Base-by-base conservation (phyloP, 208 protist species). In the Acanthamoeba healyi region DNA sequence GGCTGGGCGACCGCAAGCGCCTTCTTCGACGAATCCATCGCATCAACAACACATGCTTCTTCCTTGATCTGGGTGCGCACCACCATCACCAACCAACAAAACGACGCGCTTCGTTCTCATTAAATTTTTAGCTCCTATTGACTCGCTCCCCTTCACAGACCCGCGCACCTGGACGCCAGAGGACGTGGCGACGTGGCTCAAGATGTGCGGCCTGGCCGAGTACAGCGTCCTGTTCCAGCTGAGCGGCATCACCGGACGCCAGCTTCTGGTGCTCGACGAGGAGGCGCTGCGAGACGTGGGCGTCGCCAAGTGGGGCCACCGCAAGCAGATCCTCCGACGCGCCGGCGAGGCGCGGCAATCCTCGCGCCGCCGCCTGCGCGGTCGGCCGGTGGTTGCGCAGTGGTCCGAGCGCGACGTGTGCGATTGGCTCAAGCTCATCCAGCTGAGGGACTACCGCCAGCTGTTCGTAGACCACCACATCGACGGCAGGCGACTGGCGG, bases 311-410 rank as follows among this genome's bases (percentile, higher is more conserved):
- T 44, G 29, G 38, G 67, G 67, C 12, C 67, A 77, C 67, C 67
- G 67, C 29, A 77, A 77, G 67, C n/a, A 77, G 67, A 44, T 77
- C 29, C 67, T 77, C 14, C 67, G n/a, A 24, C 29, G 67, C 9
- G 34, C 34, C 19, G 17, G 14, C 9, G 67, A 77, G 67, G 15
- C 38, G 9, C 67, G 67, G 1, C 67, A n/a, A 7, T 77, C 67
- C 0, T 44, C 67, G 0, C 67, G 67, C 29, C 67, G 34, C 2
- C 67, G 67, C 2, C 67, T 77, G 4, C 36, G 36, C 38, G 34
- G 19, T 7, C n/a, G 67, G 14, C 67, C 67, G 5, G 19, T n/a
- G 6, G 36, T 77, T 12, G 38, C 29, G 12, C n/a, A 77, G 67
- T 77, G 67, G 67, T n/a, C n/a, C 4, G 67, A 36, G 29, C 67